A percentile compares a stretch with the other conserved stretches of the same genome.
Conservation (phyloP, 176 grass and related monocot species). For the Bothriochloa decipiens region DNA sequence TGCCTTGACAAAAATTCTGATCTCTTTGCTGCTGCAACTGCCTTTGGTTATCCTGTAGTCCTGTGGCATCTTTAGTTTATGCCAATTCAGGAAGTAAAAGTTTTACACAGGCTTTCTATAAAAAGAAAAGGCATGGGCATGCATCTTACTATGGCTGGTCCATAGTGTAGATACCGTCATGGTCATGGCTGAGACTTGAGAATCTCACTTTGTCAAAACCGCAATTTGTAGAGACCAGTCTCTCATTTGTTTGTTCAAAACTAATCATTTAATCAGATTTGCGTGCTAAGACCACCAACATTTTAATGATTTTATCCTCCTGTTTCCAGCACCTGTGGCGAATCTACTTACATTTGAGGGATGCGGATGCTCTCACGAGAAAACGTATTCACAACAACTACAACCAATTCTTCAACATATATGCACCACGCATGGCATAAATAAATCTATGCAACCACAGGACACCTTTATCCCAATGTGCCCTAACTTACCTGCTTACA, state of each 20-base stretch:
- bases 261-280: neutral
- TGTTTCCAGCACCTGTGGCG: neutral
- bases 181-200: neutral
- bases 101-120: neutral
- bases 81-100: neutral
- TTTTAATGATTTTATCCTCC: neutral
- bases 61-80: neutral
- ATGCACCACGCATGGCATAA: neutral
- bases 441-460: neutral
- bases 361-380: neutral
- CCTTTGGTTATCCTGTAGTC: neutral
- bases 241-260: neutral
- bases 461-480: neutral
- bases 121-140: neutral
- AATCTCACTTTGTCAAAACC: neutral
- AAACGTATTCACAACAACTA: neutral
- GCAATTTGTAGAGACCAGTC: neutral
- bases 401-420: too few species aligned
- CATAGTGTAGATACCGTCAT: neutral
- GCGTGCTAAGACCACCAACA: neutral
- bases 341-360: neutral
- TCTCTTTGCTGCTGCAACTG: too few species aligned
- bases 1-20: too few species aligned
- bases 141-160: slow-evolving; percentile 7
- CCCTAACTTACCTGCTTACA: neutral